These are phyloP conservation scores for Botrytis hyacinthi DNA, from an alignment of 2,329 filamentous ascomycete genomes.

Conservation along the genomic window DNA sequence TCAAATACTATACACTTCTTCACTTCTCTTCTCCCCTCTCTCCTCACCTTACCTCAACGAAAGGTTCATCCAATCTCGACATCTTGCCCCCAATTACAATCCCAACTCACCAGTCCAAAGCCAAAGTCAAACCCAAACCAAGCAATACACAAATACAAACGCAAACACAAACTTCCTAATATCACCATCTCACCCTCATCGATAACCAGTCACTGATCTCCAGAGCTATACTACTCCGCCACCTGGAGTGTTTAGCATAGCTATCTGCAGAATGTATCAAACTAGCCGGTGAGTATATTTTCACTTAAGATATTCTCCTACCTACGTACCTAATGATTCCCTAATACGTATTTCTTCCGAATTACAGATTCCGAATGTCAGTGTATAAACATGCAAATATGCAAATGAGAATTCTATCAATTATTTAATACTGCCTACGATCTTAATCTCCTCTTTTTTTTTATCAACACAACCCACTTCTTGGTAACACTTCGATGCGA, in stretches of 20 bases:
- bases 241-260: not conserved
- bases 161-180: no score
- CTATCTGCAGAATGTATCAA: not conserved
- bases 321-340: not conserved
- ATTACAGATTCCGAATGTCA: not conserved
- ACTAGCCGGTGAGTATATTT: not conserved
- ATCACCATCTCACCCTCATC: not conserved
- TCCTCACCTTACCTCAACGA: not conserved
- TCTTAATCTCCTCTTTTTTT: no score
- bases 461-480: no score
- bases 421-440: no score
- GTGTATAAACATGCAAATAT: not conserved
- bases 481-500: no score
- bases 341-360: not conserved
- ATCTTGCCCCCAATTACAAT: not conserved
- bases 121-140: no score
- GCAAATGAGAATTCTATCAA: no score
- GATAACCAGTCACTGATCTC: fast-evolving
- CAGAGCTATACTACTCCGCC: not conserved
- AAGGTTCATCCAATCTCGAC: not conserved
- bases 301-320: not conserved
- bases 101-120: not conserved
- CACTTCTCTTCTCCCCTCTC: no score
- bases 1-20: not conserved
- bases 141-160: no score